Evolutionary conservation across 257 asterid species (phyloP).

Genomic region (Ligustrum vulgare): DNA sequence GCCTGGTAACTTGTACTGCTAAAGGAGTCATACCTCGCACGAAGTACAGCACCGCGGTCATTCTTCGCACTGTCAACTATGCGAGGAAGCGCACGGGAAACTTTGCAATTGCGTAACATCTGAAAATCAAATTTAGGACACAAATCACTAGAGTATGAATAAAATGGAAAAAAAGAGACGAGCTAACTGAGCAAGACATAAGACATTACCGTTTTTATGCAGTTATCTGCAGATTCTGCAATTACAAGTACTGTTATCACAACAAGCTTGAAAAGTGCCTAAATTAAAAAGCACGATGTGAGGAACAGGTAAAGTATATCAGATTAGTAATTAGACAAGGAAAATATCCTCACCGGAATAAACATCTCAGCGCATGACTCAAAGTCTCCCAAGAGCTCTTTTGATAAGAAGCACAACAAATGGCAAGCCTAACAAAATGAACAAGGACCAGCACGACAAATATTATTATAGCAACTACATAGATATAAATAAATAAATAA

Average conservation of each 20-base stretch:
- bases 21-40: conserved; percentile 69
- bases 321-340: conserved; percentile 18
- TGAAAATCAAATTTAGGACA: conserved; percentile 31
- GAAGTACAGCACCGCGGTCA: conserved; percentile 91
- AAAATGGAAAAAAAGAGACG: conserved; percentile 14
- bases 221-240: conserved; percentile 98
- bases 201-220: conserved; percentile 87
- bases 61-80: conserved; percentile 90
- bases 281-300: conserved; percentile 39
- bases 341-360: conserved; percentile 79
- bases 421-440: conserved; percentile 73
- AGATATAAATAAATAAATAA: background rate
- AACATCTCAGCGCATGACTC: conserved; percentile 95
- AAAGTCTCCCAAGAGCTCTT: conserved; percentile 96
- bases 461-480: conserved; percentile 14
- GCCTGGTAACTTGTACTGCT: conserved; percentile 16
- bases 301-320: conserved; percentile 32
- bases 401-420: conserved; percentile 73
- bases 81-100: conserved; percentile 85
- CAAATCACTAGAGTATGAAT: conserved; percentile 19
- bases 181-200: conserved; percentile 15
- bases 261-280: conserved; percentile 99
- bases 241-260: conserved; percentile 98
- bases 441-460: conserved; percentile 14
- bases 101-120: conserved; percentile 99